These are phyloP conservation scores for Leccinum griseonigrum DNA, from an alignment of 1,284 basidiomycete genomes.

Conservation along the genomic window DNA sequence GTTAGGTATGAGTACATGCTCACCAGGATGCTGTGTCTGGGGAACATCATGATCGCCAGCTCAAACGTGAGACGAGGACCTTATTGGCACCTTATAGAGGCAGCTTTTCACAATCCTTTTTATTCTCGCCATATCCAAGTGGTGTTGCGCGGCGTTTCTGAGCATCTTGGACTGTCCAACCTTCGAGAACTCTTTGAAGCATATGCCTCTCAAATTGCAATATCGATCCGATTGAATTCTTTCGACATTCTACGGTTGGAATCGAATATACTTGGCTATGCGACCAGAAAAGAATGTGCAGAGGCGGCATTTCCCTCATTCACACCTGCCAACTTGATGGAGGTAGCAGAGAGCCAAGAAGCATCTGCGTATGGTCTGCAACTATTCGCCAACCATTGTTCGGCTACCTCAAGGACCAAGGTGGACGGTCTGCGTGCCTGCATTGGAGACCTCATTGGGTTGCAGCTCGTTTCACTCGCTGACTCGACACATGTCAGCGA, in stretches of 20 bases:
- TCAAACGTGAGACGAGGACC: slow-evolving; percentile 81
- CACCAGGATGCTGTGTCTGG: slow-evolving; percentile 75
- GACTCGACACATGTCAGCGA: slow-evolving; percentile 29
- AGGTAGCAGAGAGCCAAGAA: slow-evolving; percentile 28
- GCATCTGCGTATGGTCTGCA: slow-evolving; percentile 39
- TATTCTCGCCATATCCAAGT: slow-evolving; percentile 65
- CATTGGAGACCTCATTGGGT: slow-evolving; percentile 71
- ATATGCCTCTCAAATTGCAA: slow-evolving; percentile 78
- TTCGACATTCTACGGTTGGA: slow-evolving; percentile 67
- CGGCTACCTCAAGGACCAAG: slow-evolving; percentile 49
- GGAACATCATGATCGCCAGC: slow-evolving; percentile 83
- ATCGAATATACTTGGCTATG: slow-evolving; percentile 70
- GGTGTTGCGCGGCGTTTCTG: slow-evolving; percentile 62
- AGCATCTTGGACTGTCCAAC: slow-evolving; percentile 65
- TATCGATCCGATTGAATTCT: slow-evolving; percentile 50
- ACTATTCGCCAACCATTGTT: slow-evolving; percentile 64
- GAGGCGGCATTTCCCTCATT: slow-evolving; percentile 61
- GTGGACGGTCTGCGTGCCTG: slow-evolving; percentile 60
- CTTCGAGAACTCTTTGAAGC: slow-evolving; percentile 73
- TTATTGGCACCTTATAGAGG: slow-evolving; percentile 86
- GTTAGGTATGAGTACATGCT: slow-evolving; percentile 74
- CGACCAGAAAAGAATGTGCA: slow-evolving; percentile 57
- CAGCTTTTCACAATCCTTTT: slow-evolving; percentile 44
- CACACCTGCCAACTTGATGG: slow-evolving; percentile 58
- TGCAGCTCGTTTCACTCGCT: slow-evolving; percentile 51